Percentiles rank a stretch among this genome's conserved stretches.
Evolutionary conservation across 805 yeast species (phyloP).

Genomic region (Saccharomycodes ludwigii): DNA sequence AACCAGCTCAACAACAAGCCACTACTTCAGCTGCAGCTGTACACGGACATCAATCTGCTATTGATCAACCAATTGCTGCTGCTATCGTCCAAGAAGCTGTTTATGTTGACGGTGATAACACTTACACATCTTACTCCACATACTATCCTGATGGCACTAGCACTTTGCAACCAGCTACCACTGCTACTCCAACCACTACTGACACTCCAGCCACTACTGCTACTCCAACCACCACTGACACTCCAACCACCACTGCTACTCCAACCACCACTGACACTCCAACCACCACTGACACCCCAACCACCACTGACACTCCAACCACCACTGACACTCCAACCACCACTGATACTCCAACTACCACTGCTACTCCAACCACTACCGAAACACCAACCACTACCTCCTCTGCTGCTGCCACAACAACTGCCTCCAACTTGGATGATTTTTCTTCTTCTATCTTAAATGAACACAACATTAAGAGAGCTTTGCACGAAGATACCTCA

Average conservation of each 20-base stretch:
- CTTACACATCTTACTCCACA: constrained; percentile 15
- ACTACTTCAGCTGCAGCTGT: too few species aligned
- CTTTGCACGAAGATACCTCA: constrained; percentile 30
- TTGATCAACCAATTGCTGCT: too few species aligned
- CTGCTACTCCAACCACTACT: constrained; percentile 6
- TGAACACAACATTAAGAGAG: constrained; percentile 53
- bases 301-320: neutral
- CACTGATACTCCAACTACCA: neutral
- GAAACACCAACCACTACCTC: constrained; percentile 18
- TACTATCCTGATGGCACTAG: constrained; percentile 5
- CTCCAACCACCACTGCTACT: constrained; percentile 8
- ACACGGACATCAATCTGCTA: too few species aligned
- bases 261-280: constrained; percentile 1
- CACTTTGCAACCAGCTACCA: too few species aligned
- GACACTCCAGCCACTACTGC: constrained; percentile 5
- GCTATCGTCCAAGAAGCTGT: constrained; percentile 19
- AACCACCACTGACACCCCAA: neutral
- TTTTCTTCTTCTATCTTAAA: constrained; percentile 31
- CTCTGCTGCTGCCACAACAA: constrained; percentile 13
- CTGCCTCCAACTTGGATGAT: constrained; percentile 13
- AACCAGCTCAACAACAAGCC: constrained; percentile 16
- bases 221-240: constrained; percentile 6
- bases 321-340: neutral
- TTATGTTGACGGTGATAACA: constrained; percentile 15
- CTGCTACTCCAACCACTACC: neutral